Percentiles rank a stretch among this genome's conserved stretches.
These are phyloP conservation scores for Periglandula ipomoeae DNA, from an alignment of 2,329 filamentous ascomycete species.

Conservation along the genomic window DNA sequence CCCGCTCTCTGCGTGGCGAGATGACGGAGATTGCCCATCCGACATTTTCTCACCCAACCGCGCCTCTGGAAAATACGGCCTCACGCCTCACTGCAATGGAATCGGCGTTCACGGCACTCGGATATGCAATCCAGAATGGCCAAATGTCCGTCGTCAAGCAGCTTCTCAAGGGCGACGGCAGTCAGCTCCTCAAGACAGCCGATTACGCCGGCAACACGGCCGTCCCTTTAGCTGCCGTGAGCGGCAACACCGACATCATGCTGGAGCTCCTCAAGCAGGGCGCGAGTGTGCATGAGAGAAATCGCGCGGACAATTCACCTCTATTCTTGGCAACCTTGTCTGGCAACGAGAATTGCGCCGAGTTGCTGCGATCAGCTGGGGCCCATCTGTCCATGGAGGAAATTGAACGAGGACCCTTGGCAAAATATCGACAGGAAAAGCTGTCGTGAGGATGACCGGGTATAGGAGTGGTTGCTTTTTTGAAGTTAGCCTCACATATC, in stretches of 20 bases:
- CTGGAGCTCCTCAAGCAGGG: slow-evolving; percentile 50
- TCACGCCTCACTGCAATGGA: slow-evolving; percentile 37
- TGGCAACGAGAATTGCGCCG: slow-evolving; percentile 43
- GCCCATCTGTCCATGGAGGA: slow-evolving; percentile 43
- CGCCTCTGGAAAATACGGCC: slow-evolving; percentile 34
- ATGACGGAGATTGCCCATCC: slow-evolving; percentile 68
- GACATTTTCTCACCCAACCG: slow-evolving; percentile 66
- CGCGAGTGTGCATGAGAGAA: slow-evolving; percentile 58
- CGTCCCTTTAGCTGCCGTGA: slow-evolving; percentile 48
- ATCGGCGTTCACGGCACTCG: slow-evolving; percentile 66
- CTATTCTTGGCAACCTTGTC: slow-evolving; percentile 53
- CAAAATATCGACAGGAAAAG: slow-evolving; percentile 11
- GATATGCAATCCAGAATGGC: slow-evolving; percentile 69
- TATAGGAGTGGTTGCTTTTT: too few species aligned
- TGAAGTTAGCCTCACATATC: too few species aligned
- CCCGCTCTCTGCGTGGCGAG: slow-evolving; percentile 70
- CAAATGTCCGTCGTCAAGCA: slow-evolving; percentile 57
- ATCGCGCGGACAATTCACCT: slow-evolving; percentile 56
- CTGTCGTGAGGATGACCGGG: not conserved
- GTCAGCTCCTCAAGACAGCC: slow-evolving; percentile 59
- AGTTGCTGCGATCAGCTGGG: slow-evolving; percentile 47
- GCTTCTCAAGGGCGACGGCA: slow-evolving; percentile 57
- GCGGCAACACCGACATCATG: slow-evolving; percentile 45
- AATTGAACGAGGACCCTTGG: slow-evolving; percentile 20
- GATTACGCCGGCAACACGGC: slow-evolving; percentile 78